Conservation (phyloP, 2,329 filamentous ascomycete species). For the Fusarium sp. region DNA sequence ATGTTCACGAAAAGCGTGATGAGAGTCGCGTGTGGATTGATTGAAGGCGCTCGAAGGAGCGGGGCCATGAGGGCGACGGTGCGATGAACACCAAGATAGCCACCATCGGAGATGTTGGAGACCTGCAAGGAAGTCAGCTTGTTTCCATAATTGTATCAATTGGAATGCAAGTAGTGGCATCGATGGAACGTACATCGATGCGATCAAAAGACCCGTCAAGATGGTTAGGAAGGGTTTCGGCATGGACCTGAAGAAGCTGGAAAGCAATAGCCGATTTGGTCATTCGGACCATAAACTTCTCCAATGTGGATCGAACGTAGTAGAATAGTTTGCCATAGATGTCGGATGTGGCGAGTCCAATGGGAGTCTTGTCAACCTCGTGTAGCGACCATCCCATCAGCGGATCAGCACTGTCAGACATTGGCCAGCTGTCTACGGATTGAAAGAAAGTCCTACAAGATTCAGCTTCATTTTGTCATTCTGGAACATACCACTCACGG, state of each 20-base stretch:
- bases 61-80: neutral
- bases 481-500: neutral
- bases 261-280: neutral
- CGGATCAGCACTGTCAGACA: neutral
- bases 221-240: neutral
- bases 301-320: neutral
- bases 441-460: neutral
- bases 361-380: neutral
- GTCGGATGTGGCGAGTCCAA: neutral
- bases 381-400: neutral
- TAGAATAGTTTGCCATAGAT: slow-evolving; percentile 20
- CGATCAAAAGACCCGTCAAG: neutral
- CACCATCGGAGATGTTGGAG: slow-evolving; percentile 5
- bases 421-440: neutral
- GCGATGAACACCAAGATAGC: neutral
- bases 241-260: neutral
- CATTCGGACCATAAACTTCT: neutral
- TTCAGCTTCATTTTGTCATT: accelerated
- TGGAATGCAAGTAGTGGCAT: no score
- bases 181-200: slow-evolving; percentile 5
- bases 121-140: neutral
- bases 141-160: no score
- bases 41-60: neutral
- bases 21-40: slow-evolving; percentile 18
- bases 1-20: slow-evolving; percentile 15